Conservation (phyloP, 2,329 filamentous ascomycete species). For the Ophiostoma novo-ulmi region DNA sequence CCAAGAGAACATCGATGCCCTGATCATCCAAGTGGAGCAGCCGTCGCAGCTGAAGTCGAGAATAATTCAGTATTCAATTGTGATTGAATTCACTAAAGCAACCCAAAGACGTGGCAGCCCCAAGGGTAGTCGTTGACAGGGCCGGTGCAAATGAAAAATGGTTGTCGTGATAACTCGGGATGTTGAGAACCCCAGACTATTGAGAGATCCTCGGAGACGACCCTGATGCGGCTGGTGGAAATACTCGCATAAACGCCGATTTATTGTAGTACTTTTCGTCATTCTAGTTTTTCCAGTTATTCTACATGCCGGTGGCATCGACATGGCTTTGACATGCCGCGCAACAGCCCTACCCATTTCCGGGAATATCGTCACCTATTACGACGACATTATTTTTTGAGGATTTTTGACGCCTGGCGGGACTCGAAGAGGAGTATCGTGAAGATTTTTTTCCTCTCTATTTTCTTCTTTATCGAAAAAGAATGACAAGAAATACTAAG, state of each 20-base stretch:
- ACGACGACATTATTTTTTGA: neutral
- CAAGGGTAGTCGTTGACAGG: no score
- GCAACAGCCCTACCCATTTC: slow-evolving; percentile 5
- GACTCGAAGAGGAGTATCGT: neutral
- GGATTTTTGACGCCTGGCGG: neutral
- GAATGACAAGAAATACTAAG: no score
- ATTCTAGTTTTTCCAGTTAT: neutral
- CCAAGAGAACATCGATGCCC: no score
- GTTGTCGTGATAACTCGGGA: no score
- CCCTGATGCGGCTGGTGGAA: neutral
- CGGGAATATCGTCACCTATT: neutral
- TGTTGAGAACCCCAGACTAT: no score
- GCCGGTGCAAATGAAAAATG: no score
- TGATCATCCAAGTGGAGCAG: no score
- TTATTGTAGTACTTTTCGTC: neutral
- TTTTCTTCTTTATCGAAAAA: no score
- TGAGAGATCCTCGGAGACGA: neutral
- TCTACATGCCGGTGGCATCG: neutral
- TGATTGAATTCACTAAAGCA: no score
- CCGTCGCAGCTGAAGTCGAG: no score
- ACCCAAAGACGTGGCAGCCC: no score
- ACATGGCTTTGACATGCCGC: slow-evolving; percentile 6
- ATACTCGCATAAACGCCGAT: neutral
- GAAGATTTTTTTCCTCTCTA: neutral
- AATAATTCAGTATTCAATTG: no score